Percentiles rank a stretch among this genome's conserved stretches.
Conservation (phyloP, 257 asterid species). For the Przewalskia tangutica region DNA sequence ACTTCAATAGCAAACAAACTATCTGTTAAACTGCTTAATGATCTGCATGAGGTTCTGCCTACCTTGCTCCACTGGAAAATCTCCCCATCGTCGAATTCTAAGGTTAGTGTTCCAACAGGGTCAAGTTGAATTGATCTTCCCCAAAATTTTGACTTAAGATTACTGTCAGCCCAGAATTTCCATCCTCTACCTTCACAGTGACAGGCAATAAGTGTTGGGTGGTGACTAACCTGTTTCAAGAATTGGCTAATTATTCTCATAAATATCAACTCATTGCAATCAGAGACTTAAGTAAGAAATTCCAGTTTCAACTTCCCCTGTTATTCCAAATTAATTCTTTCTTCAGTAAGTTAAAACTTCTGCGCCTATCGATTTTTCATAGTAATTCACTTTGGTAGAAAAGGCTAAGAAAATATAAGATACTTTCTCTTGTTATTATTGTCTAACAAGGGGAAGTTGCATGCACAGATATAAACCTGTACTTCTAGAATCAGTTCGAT, state of each 20-base stretch:
- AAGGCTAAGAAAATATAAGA: not conserved
- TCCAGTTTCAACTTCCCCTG: not conserved
- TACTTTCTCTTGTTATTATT: not conserved
- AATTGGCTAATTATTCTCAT: conserved; percentile 4
- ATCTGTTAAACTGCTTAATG: not conserved
- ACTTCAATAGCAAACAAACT: no score
- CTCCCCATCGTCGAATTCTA: conserved; percentile 94
- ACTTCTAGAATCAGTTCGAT: not conserved
- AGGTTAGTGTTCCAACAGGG: conserved; percentile 74
- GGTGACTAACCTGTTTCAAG: conserved; percentile 87
- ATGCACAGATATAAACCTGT: not conserved
- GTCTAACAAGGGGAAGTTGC: not conserved
- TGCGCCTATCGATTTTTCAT: not conserved
- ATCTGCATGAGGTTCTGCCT: conserved; percentile 2
- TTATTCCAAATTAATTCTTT: not conserved
- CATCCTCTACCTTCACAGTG: conserved; percentile 97
- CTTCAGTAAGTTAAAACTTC: not conserved
- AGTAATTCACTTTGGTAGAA: not conserved
- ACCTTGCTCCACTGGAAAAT: conserved; percentile 96
- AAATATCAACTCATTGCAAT: not conserved
- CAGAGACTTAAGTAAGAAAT: not conserved
- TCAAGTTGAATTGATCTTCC: conserved; percentile 92
- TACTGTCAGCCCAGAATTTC: conserved; percentile 93
- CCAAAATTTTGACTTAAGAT: conserved; percentile 91
- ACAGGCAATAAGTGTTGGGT: conserved; percentile 94